Base-by-base conservation (phyloP, 2,329 filamentous ascomycete genomes). In the Cladophialophora bantiana region DNA sequence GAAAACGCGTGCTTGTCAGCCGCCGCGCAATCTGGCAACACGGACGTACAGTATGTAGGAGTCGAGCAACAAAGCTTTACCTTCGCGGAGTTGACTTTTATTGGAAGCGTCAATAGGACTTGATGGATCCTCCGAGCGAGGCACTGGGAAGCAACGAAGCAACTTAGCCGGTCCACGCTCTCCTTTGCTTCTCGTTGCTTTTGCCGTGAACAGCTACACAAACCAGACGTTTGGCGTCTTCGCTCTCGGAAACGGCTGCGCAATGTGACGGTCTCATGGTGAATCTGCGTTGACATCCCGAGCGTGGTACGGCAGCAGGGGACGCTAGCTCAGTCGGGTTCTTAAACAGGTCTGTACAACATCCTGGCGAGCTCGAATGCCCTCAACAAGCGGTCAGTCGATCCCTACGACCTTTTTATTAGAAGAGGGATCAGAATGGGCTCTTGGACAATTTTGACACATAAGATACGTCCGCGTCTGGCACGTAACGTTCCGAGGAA, bases 311-410 rank as follows among this genome's bases (percentile, higher is more conserved):
- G 15, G 18, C 36, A 20, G 32, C 13, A 35, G 35, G 52, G 7
- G 7, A 52, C 20, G 32, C 40, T 32, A 32, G 45, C 59, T 40
- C 36, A 34, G 34, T 52, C 48, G 59, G 59, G 59, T 53, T 31
- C 45, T n/a, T 4, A 48, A 38, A 9, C 20, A 53, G 13, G 57
- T 40, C 18, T 61, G 59, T 61, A 52, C 45, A 20, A 53, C 59
- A 15, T 12, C 34, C 7, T 15, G n/a, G 20, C 12, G 55, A 31
- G 7, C n/a, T 26, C n/a, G 13, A 35, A 31, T 50, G 7, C 5
- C 40, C 34, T n/a, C 45, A 61, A 53, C 13, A 31, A 35, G 59
- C 59, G 45, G 48, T 61, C 45, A 42, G 59, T 54, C 35, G 15
- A 40, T 32, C 7, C 34, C 35, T 10, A 9, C 9, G 12, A 50